Base-by-base conservation (phyloP, 345 rosid species). In the Eutrema japonicum region DNA sequence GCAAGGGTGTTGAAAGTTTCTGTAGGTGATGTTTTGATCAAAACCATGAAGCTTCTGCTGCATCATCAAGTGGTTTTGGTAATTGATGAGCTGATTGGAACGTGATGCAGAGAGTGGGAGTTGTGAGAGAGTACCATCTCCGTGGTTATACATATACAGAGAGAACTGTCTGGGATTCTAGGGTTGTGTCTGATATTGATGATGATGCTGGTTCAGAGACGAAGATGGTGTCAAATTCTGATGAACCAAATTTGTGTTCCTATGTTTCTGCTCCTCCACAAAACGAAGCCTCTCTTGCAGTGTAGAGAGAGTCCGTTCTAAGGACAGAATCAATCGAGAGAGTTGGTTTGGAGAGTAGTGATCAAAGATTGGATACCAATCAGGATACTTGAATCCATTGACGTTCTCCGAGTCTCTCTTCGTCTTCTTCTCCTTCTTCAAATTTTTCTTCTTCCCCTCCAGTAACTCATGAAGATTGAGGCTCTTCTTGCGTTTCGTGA, bases 321-420 rank as follows among this genome's bases (percentile, higher is more conserved):
- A 72, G 12, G 64, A 43, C 12, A 33, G 56, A 54, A 54, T 12
- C 56, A 72, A 29, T 27, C 35, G 56, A 54, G 45, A 46, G 56
- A 72, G 70, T 45, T 72, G 56, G 3, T 64, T 2, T 3, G 41
- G 56, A n/a, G 64, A 64, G 64, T 64, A 72, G 2, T 53, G 48
- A 64, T 73, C 71, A 73, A 73, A 47, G 18, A n/a, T 49, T 36
- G 64, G 77, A 64, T 72, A 52, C 63, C 76, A 71, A 32, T 51
- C 26, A 40, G n/a, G 75, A 51, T 72, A 72, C 64, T 73, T 64
- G 10, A 35, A 8, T 33, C 11, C 12, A 2, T 33, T 56, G 7
- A 43, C 16, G 30, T 14, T 60, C 33, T 54, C 46, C 4, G 27
- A 58, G n/a, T 32, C 63, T 54, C 43, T 42, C 62, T 53, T 56